Evolutionary conservation across 192 early-diverging fungal species (phyloP).

Genomic region (Mortierella alpina): DNA sequence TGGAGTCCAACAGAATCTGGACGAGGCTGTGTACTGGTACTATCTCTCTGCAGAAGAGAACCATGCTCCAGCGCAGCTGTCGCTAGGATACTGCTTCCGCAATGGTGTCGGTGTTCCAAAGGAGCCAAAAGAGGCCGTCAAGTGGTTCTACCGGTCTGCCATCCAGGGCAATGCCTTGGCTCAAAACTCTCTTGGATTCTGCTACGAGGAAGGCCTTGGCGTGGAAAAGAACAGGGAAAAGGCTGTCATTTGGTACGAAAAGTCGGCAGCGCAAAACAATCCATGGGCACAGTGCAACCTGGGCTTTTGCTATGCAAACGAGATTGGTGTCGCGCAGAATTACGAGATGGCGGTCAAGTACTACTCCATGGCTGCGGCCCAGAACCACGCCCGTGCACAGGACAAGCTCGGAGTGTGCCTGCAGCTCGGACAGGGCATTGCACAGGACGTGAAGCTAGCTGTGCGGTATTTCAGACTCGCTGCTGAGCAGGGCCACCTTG

Average conservation of each 20-base stretch:
- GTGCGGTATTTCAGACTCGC: slow-evolving; percentile 68
- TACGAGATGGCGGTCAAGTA: slow-evolving; percentile 63
- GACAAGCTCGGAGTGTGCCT: slow-evolving; percentile 66
- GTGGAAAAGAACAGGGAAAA: slow-evolving; percentile 63
- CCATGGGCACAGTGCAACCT: slow-evolving; percentile 89
- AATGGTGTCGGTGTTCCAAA: slow-evolving; percentile 69
- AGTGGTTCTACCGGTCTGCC: slow-evolving; percentile 76
- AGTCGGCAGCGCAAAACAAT: slow-evolving; percentile 77
- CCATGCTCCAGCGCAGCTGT: slow-evolving; percentile 67
- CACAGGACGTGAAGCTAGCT: slow-evolving; percentile 57
- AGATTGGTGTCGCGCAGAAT: slow-evolving; percentile 73
- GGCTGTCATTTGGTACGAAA: slow-evolving; percentile 74
- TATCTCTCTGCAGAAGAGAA: slow-evolving; percentile 64
- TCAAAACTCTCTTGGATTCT: slow-evolving; percentile 84
- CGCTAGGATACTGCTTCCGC: slow-evolving; percentile 69
- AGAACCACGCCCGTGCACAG: slow-evolving; percentile 68
- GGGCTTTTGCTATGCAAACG: slow-evolving; percentile 82
- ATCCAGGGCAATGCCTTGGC: slow-evolving; percentile 77
- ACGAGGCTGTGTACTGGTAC: slow-evolving; percentile 70
- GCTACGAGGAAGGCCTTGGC: slow-evolving; percentile 86
- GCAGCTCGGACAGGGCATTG: slow-evolving; percentile 61
- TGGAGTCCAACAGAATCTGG: slow-evolving; percentile 59
- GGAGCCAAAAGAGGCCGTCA: slow-evolving; percentile 66
- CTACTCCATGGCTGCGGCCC: slow-evolving; percentile 66
- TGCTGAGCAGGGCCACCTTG: slow-evolving; percentile 75